Evolutionary conservation across 768 basidiomycete genomes (phyloP), one percentile per base, ranked within the genome.

Genomic region (Russula sp.): DNA sequence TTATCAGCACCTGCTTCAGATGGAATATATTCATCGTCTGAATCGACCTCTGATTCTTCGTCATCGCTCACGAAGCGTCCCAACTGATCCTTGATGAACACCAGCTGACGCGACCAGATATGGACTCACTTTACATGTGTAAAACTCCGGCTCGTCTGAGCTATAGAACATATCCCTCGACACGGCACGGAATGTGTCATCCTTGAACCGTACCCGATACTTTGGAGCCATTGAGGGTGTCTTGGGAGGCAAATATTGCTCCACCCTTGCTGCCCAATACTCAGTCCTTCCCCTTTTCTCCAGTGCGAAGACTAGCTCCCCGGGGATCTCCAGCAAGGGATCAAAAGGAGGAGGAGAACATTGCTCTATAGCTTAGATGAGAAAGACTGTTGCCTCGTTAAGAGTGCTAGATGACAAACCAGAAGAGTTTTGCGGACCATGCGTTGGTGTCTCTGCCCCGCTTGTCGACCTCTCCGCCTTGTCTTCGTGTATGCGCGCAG

Each of bases 241-340:
- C 50, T 67, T 73, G 5, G 83, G 78, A 13, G 77, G 75, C 25
- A 81, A 59, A 66, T 84, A 88, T 0, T 67, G 74, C 10, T 84
- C 67, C 43, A 91, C 73, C 68, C 75, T 75, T 1, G 85, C 89
- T 2, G 89, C 87, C 89, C 89, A 92, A 66, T 84, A 85, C 16
- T 70, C 66, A 5, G 67, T 64, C 7, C 70, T 69, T 22, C 66
- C 69, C 57, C 72, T 72, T 46, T 66, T 72, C 3, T 78, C 80
- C 25, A 75, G 70, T 7, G 85, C 84, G 13, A 90, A 75, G 2
- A 90, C 73, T 0, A 84, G 71, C 69, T 90, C 88, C 3, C 87
- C 89, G 3, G 87, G 87, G 41, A 89, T 81, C 16, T 78, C 71
- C 25, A 87, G 75, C 0, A 75, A 70, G 4, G 73, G 72, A 64